Percentiles rank a stretch among this genome's conserved stretches.
Conservation (phyloP, 2,329 filamentous ascomycete species). For the Thelonectria blattea region DNA sequence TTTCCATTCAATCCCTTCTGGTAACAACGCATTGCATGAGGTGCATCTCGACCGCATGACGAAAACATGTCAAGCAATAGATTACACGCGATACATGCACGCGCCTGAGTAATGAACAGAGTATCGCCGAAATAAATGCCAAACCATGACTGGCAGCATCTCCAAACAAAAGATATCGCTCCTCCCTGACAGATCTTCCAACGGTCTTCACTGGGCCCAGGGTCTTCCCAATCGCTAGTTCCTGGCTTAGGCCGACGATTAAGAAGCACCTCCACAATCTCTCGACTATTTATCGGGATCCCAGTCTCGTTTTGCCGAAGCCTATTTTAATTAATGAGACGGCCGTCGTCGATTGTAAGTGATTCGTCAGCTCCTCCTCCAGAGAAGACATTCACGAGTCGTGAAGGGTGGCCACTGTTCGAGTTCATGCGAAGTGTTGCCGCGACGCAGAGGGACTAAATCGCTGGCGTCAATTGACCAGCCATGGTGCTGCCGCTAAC, state of each 20-base stretch:
- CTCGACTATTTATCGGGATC: not conserved
- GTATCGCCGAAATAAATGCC: not conserved
- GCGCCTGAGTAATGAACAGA: not conserved
- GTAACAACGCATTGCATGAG: too few relatives aligned
- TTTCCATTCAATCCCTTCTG: too few relatives aligned
- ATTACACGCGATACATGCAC: not conserved
- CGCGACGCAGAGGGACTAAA: not conserved
- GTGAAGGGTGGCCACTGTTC: not conserved
- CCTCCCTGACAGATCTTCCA: not conserved
- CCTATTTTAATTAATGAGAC: not conserved
- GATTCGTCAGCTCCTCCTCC: not conserved
- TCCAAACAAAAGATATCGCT: not conserved
- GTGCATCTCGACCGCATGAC: too few relatives aligned
- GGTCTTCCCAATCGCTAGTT: not conserved
- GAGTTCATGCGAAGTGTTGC: not conserved
- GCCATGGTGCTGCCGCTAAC: not conserved
- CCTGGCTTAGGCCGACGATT: not conserved
- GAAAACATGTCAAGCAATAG: not conserved
- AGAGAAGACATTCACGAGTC: not conserved
- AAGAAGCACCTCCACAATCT: not conserved
- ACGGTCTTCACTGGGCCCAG: not conserved
- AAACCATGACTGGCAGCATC: not conserved
- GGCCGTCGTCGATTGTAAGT: not conserved
- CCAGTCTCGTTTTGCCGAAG: not conserved
- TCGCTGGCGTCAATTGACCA: not conserved